Percentiles rank a stretch among this genome's conserved stretches.
Conservation (phyloP, 23 red algal species). For the Pyropia haitanensis region DNA sequence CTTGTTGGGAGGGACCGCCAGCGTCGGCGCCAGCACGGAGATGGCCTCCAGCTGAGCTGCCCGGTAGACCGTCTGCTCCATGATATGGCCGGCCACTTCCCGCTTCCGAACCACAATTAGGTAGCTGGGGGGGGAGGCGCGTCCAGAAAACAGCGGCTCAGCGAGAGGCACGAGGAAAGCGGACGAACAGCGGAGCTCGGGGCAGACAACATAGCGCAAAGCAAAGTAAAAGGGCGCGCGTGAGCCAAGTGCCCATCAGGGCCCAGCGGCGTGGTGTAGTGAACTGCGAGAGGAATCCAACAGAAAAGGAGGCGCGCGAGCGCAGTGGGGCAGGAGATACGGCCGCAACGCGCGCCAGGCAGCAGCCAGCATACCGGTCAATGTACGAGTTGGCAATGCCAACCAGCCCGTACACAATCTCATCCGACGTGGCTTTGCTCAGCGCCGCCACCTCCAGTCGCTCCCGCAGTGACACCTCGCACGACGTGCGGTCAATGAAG, state of each 20-base stretch:
- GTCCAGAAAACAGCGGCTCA: too few relatives aligned
- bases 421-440: slow-evolving; percentile 21
- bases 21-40: slow-evolving; percentile 28
- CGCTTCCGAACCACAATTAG: slow-evolving; percentile 38
- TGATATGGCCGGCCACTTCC: slow-evolving; percentile 15
- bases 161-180: too few relatives aligned
- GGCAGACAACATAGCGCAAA: too few relatives aligned
- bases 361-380: slow-evolving; percentile 7
- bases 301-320: too few relatives aligned
- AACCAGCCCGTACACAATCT: slow-evolving; percentile 44
- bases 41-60: slow-evolving; percentile 21
- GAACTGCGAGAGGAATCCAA: too few relatives aligned
- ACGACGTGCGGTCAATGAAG: slow-evolving; percentile 45
- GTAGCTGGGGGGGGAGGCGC: background rate
- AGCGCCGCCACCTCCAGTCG: slow-evolving; percentile 41
- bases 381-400: slow-evolving; percentile 30
- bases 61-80: slow-evolving; percentile 43
- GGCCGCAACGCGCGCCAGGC: too few relatives aligned
- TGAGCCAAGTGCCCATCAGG: too few relatives aligned
- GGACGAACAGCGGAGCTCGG: too few relatives aligned
- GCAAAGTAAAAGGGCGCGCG: too few relatives aligned
- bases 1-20: slow-evolving; percentile 10
- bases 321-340: too few relatives aligned
- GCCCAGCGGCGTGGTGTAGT: too few relatives aligned
- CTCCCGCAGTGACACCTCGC: slow-evolving; percentile 21